Base-by-base conservation (phyloP, 352 stramenopile genomes). In the Pythium dissotocum region DNA sequence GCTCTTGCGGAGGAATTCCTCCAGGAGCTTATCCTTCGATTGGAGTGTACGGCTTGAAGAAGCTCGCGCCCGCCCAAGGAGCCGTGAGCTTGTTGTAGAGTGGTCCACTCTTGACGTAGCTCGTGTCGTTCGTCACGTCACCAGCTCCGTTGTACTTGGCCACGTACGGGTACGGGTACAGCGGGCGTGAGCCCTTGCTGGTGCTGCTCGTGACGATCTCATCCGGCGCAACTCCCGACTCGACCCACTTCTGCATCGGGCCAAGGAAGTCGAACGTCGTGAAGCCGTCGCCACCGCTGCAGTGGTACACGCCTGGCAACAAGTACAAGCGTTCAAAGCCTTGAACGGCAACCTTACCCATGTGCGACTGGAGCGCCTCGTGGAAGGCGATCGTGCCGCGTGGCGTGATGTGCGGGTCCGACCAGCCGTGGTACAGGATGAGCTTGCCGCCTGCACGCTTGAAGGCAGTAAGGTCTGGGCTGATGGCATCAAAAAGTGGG, bases 281-380 rank as follows among this genome's bases (percentile, higher is more conserved):
- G 8, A 79, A 70, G 26, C 77, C 75, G 40, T 85, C 70, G 24
- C 77, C 77, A 18, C 63, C 66, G 36, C 77, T 67, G 44, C 77
- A 84, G 61, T 84, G 75, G 58, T 78, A 76, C n/a, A 85, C 77
- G 2, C 75, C 75, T 33, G 77, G 75, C 36, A 84, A 69, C 32
- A 84, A 66, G 53, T 85, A 84, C 49, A 84, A 35, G 36, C 75
- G 75, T 40, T 82, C 73, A 24, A 84, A 82, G n/a, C 78, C 65
- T 12, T 73, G 63, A 30, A 81, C 59, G 1, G 44, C 63, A 4
- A 67, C 32, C 28, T 67, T 60, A 14, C 77, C 75, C 77, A 84
- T 80, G 24, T 69, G 46, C 21, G 51, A 54, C 59, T 77, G 52
- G 8, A 82, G 57, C 21, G 69, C 71, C 70, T 84, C 77, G 58